Evolutionary conservation across 179 eudicot genomes (phyloP).

Genomic region (Heliamphora pulchella): DNA sequence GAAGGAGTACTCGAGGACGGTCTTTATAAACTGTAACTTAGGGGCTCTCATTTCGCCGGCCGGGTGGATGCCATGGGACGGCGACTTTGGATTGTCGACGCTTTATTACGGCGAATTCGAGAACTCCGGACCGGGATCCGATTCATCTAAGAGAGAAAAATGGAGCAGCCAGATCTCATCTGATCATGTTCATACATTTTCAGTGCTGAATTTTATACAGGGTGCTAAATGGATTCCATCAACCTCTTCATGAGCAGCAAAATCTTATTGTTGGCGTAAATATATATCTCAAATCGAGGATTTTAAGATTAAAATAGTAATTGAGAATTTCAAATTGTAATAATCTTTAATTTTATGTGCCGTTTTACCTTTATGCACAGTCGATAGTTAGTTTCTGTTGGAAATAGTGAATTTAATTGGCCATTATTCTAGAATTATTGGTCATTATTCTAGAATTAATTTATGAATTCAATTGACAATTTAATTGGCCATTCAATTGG

Average conservation of each 20-base stretch:
- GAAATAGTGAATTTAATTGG: too few species aligned
- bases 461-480: too few species aligned
- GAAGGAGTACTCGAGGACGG: conserved; percentile 79
- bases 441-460: too few species aligned
- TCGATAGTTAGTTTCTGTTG: too few species aligned
- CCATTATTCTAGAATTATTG: too few species aligned
- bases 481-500: too few species aligned
- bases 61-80: conserved; percentile 84
- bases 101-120: conserved; percentile 62
- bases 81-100: conserved; percentile 54
- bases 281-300: too few species aligned
- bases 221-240: conserved; percentile 73
- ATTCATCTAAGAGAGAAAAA: conserved; percentile 32
- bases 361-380: too few species aligned
- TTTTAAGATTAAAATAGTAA: too few species aligned
- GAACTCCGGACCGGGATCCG: conserved; percentile 59
- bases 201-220: conserved; percentile 63
- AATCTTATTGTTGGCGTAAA: too few species aligned
- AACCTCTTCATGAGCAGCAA: conserved; percentile 26
- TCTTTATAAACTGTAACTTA: conserved; percentile 45
- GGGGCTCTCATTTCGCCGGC: conserved; percentile 39
- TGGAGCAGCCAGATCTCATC: conserved; percentile 66
- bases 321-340: too few species aligned
- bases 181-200: conserved; percentile 36
- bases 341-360: too few species aligned